phyloP scores from a whole-genome alignment of 345 rosid species.

The Eucalyptus globulus region DNA sequence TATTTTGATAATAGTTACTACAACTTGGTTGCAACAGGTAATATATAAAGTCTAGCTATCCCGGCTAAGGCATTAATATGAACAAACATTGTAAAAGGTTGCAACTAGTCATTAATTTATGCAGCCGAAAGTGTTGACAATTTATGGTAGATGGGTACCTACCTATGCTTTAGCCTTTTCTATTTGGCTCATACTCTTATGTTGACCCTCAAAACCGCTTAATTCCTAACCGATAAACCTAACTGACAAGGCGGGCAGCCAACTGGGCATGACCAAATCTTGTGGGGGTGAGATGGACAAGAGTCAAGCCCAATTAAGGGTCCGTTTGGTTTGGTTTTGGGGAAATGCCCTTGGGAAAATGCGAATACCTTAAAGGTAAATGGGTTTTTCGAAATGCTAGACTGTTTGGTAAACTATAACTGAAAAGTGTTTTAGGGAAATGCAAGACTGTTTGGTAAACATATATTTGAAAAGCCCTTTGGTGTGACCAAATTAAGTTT shows the following conservation, averaged over 20 bases:
- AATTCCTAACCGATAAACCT: not conserved
- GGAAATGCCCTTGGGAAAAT: too few relatives aligned
- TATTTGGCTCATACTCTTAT: not conserved
- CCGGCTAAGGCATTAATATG: not conserved
- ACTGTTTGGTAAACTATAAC: too few relatives aligned
- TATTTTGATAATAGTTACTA: not conserved
- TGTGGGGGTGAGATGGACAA: not conserved
- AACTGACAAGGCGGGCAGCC: not conserved
- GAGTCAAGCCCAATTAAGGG: not conserved
- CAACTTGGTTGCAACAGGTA: accelerated
- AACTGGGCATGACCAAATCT: not conserved
- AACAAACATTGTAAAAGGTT: not conserved
- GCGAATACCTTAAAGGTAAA: too few relatives aligned
- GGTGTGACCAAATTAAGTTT: too few relatives aligned
- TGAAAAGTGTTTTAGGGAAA: too few relatives aligned
- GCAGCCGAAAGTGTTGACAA: not conserved
- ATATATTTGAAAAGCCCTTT: too few relatives aligned
- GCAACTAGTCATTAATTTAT: not conserved
- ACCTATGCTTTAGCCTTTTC: not conserved
- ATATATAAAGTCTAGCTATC: not conserved
- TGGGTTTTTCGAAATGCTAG: too few relatives aligned
- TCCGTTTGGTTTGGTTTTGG: too few relatives aligned
- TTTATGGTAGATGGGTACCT: not conserved
- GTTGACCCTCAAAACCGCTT: not conserved
- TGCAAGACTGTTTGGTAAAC: too few relatives aligned